Base-by-base conservation (phyloP, 2,329 filamentous ascomycete species). In the Xylariales sp. region DNA sequence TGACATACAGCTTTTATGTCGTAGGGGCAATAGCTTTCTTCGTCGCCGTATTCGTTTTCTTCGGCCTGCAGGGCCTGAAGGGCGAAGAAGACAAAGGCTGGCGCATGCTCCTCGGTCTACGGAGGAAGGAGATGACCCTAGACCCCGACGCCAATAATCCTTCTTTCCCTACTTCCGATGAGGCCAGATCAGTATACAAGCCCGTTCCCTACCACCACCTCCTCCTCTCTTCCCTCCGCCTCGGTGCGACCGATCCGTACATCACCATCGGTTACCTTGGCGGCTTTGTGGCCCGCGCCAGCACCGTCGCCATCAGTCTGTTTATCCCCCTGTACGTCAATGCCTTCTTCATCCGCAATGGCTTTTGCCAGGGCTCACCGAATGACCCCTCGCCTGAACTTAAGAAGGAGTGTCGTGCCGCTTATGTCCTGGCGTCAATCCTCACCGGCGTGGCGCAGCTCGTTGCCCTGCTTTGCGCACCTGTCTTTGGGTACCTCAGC, bases 301-400 rank as follows among this genome's bases (percentile, higher is more conserved):
- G 90, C 1, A 95, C 89, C 0, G 93, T 98, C 4, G 91, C 87
- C 39, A 95, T 98, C 50, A 94, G 88, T 1, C 77, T 97, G 5
- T 98, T 97, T 65, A 86, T 98, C 40, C 93, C 93, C 1, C 76
- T 98, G 2, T 94, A 86, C 58, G 81, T 96, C 53, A 97, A 97
- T 59, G 83, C 88, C 18, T 95, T 88, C 62, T 97, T 91, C 63
- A 86, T 91, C 48, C 70, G 72, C 36, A 84, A 84, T 40, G 90
- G 88, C 3, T 84, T 86, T 50, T 97, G 93, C 66, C 74, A 80
- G 29, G 78, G 78, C 12, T 76, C 74, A 0, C 80, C 80, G 1
- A 70, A 78, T 48, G 79, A 83, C 52, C 70, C 80, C 1, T 78
- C 75, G 0, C 78, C 78, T 1, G 86, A 91, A 53, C 81, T 95